Percentiles rank a stretch among this genome's conserved stretches.
These are phyloP conservation scores for Mycena maculata DNA, from an alignment of 768 basidiomycete species.

Conservation along the genomic window DNA sequence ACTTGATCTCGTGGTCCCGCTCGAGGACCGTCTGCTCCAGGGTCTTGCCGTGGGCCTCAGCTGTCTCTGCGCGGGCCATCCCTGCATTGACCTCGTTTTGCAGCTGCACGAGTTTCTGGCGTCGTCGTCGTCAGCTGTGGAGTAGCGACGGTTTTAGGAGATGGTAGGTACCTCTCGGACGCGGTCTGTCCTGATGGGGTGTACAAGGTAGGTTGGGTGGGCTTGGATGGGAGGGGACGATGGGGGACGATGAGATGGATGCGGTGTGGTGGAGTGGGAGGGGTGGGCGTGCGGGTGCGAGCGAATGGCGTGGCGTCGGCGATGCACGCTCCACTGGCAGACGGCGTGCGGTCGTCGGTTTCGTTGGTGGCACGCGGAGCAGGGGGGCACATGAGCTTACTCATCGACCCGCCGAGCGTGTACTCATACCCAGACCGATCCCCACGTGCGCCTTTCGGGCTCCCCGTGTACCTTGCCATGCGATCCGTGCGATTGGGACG, in stretches of 20 bases:
- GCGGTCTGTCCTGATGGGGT: constrained; percentile 19
- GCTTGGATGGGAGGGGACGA: too few relatives aligned
- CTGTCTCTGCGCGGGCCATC: constrained; percentile 70
- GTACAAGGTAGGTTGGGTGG: too few relatives aligned
- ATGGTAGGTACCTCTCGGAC: constrained; percentile 6
- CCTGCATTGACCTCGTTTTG: constrained; percentile 75
- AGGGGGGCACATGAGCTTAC: too few relatives aligned
- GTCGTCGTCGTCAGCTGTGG: neutral
- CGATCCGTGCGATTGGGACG: constrained; percentile 1
- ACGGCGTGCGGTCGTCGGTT: too few relatives aligned
- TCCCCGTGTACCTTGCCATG: neutral
- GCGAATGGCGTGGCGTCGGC: too few relatives aligned
- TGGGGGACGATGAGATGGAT: too few relatives aligned
- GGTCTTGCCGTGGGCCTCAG: constrained; percentile 71
- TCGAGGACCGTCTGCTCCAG: constrained; percentile 66
- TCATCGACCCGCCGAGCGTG: too few relatives aligned
- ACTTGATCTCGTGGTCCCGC: constrained; percentile 74
- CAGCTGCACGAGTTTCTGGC: constrained; percentile 62
- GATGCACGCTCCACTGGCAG: too few relatives aligned
- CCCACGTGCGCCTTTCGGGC: neutral
- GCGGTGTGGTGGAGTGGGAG: too few relatives aligned
- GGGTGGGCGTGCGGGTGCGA: too few relatives aligned
- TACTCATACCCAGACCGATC: too few relatives aligned
- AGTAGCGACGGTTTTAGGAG: neutral
- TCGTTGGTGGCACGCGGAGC: too few relatives aligned